A percentile compares a stretch with the other conserved stretches of the same genome.
Evolutionary conservation across 306 rosid species (phyloP).

Genomic region (Cyamopsis tetragonoloba): DNA sequence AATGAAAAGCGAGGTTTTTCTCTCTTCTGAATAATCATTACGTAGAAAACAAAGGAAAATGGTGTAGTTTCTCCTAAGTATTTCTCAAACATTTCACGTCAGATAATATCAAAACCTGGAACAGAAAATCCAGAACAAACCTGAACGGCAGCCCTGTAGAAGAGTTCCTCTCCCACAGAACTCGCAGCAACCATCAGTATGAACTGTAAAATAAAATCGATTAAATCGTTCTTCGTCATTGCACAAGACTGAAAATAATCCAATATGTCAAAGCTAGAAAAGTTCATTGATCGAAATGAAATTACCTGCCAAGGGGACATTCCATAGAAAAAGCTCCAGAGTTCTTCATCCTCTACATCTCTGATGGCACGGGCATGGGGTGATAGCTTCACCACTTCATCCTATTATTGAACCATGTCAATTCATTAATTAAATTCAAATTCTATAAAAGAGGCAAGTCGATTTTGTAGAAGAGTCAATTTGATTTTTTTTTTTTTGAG

Average conservation of each 20-base stretch:
- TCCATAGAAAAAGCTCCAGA: conserved; percentile 91
- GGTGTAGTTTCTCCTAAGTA: too few species aligned
- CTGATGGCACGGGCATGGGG: conserved; percentile 98
- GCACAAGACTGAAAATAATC: conserved; percentile 15
- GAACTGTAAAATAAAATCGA: conserved; percentile 49
- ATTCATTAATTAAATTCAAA: conserved; percentile 2
- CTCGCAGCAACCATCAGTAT: conserved; percentile 91
- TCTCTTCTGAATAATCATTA: background rate
- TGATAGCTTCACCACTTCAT: conserved; percentile 91
- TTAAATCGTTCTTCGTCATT: conserved; percentile 11
- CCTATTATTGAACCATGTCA: conserved; percentile 44
- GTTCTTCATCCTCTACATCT: conserved; percentile 98
- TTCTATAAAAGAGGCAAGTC: background rate
- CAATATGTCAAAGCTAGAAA: conserved; percentile 2
- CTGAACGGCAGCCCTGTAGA: conserved; percentile 99
- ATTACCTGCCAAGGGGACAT: conserved; percentile 97
- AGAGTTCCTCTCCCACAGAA: conserved; percentile 98
- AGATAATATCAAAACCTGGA: conserved; percentile 1
- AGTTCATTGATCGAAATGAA: background rate
- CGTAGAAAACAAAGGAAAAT: background rate
- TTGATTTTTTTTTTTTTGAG: too few species aligned
- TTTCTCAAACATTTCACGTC: background rate
- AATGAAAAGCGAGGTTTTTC: background rate
- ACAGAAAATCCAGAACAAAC: conserved; percentile 41
- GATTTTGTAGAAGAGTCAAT: background rate